Percentiles rank a stretch among this genome's conserved stretches.
Evolutionary conservation across 2,329 filamentous ascomycete genomes (phyloP).

Genomic region (Alternaria brassicae): DNA sequence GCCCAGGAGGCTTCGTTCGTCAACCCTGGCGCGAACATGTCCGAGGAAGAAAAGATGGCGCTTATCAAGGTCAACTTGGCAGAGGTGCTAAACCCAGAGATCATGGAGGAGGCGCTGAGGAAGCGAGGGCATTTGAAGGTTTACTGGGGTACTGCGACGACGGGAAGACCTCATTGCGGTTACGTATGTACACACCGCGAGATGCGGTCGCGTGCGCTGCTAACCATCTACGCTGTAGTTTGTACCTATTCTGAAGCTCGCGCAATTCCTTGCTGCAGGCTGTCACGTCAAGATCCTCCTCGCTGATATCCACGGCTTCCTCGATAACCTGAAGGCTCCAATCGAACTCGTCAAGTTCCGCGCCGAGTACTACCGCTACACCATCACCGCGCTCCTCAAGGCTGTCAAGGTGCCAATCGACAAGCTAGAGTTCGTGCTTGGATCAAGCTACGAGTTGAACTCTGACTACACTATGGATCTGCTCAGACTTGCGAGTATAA

Average conservation of each 20-base stretch:
- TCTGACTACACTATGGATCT: constrained; percentile 84
- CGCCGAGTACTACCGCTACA: constrained; percentile 80
- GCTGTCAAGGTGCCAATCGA: constrained; percentile 80
- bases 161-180: constrained; percentile 85
- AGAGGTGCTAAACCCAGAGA: constrained; percentile 83
- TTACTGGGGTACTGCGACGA: constrained; percentile 90
- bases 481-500: constrained; percentile 74
- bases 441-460: constrained; percentile 78
- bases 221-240: constrained; percentile 56
- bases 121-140: constrained; percentile 73
- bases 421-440: constrained; percentile 82
- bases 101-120: constrained; percentile 75
- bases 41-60: constrained; percentile 68
- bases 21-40: constrained; percentile 46
- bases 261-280: constrained; percentile 82
- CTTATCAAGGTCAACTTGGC: constrained; percentile 82
- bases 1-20: constrained; percentile 26
- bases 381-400: constrained; percentile 76
- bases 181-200: constrained; percentile 60
- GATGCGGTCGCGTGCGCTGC: constrained; percentile 3
- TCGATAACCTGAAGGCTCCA: constrained; percentile 85
- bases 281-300: constrained; percentile 83
- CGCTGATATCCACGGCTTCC: constrained; percentile 70
- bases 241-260: constrained; percentile 86
- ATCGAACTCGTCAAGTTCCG: constrained; percentile 85